Evolutionary conservation across 805 yeast species (phyloP).

Genomic region (Pichia nanzhaoensis): DNA sequence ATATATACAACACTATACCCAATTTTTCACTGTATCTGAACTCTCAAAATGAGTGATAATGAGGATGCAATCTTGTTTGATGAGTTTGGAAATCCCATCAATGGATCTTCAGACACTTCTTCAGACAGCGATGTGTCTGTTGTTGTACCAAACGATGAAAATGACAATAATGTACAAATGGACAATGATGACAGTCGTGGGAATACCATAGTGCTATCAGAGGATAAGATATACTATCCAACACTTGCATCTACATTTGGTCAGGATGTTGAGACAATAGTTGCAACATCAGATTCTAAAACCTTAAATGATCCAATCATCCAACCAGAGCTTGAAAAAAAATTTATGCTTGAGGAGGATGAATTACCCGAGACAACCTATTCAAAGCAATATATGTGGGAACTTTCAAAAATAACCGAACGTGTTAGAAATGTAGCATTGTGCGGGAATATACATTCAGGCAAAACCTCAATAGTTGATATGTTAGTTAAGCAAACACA

Average conservation of each 20-base stretch:
- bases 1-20: no score
- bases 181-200: slow-evolving; percentile 2
- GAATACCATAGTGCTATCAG: slow-evolving; percentile 33
- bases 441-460: slow-evolving; percentile 77
- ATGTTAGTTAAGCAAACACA: slow-evolving; percentile 64
- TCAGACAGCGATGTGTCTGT: slow-evolving; percentile 28
- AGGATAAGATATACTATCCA: slow-evolving; percentile 40
- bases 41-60: slow-evolving; percentile 1
- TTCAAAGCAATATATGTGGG: slow-evolving; percentile 54
- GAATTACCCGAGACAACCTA: slow-evolving; percentile 54
- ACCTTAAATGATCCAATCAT: slow-evolving; percentile 57
- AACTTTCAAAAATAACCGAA: slow-evolving; percentile 44
- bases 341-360: slow-evolving; percentile 43
- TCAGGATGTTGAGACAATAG: slow-evolving; percentile 56
- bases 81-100: slow-evolving; percentile 72
- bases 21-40: no score
- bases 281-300: slow-evolving; percentile 41
- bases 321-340: slow-evolving; percentile 39
- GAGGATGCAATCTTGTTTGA: slow-evolving; percentile 64
- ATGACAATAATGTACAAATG: slow-evolving; percentile 6
- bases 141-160: slow-evolving; percentile 12
- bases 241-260: slow-evolving; percentile 45
- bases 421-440: slow-evolving; percentile 69
- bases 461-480: slow-evolving; percentile 79
- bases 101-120: slow-evolving; percentile 39